These are phyloP conservation scores for Eimeria necatrix DNA, from an alignment of 169 alveolate genomes.

Conservation along the genomic window DNA sequence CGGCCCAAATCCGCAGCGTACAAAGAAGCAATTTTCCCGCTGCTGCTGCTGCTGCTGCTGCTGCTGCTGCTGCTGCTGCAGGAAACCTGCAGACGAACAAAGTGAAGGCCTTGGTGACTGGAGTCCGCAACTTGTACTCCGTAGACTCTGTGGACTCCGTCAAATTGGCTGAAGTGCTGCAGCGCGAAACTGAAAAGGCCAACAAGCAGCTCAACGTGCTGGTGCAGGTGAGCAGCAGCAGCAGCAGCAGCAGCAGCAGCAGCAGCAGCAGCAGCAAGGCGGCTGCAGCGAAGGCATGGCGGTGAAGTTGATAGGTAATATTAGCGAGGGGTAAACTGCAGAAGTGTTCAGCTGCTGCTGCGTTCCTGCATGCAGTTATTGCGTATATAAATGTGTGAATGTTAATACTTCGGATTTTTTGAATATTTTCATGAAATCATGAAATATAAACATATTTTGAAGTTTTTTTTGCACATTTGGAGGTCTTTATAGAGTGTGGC, in stretches of 20 bases:
- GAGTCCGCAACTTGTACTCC: conserved; percentile 84
- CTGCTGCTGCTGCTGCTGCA: not conserved
- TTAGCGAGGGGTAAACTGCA: conserved; percentile 84
- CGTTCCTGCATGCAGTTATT: not conserved
- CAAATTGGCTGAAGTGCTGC: conserved; percentile 90
- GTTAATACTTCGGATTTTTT: no score
- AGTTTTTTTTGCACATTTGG: no score
- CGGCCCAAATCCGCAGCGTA: no score
- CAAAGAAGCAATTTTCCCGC: no score
- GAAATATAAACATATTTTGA: no score
- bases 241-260: conserved; percentile 25
- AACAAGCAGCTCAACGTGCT: conserved; percentile 86
- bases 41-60: no score
- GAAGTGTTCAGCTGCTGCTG: conserved; percentile 73
- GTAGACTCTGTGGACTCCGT: conserved; percentile 93
- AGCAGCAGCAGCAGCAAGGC: conserved; percentile 9
- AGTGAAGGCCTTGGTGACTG: conserved; percentile 87
- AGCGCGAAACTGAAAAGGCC: conserved; percentile 86
- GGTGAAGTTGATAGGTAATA: conserved; percentile 88
- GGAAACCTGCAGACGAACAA: conserved; percentile 94
- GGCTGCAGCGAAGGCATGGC: conserved; percentile 77
- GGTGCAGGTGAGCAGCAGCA: conserved; percentile 88
- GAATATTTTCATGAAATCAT: no score
- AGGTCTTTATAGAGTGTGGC: no score
- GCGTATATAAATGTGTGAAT: not conserved